Conservation (phyloP, 2,329 filamentous ascomycete species). For the Cylindrodendrum hubeiense region DNA sequence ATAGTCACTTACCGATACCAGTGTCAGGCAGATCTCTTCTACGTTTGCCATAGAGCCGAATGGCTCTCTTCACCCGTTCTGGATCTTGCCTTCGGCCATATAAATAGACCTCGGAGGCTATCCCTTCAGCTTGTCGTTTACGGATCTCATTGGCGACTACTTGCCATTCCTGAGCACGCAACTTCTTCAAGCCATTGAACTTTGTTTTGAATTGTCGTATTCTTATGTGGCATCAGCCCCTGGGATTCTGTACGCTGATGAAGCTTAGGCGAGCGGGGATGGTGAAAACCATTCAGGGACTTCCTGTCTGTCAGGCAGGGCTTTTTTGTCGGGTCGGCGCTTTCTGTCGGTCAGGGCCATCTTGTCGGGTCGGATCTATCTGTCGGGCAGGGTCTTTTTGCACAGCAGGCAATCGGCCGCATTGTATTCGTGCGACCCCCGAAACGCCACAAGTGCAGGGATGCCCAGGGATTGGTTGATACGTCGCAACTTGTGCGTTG, state of each 20-base stretch:
- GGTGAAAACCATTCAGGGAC: no score
- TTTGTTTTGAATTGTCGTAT: slow-evolving; percentile 2
- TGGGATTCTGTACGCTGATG: no score
- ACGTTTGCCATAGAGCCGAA: neutral
- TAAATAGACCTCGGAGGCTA: neutral
- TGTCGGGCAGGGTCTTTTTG: no score
- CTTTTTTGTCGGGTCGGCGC: neutral
- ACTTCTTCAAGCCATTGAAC: slow-evolving; percentile 3
- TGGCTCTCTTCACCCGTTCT: neutral
- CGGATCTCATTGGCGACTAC: neutral
- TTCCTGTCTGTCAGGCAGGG: no score
- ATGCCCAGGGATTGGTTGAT: no score
- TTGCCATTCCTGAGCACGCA: slow-evolving; percentile 2
- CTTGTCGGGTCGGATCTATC: neutral
- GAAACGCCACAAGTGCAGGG: neutral
- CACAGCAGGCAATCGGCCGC: neutral
- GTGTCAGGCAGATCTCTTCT: neutral
- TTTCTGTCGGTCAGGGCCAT: no score
- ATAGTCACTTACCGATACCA: neutral
- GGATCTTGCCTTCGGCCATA: neutral
- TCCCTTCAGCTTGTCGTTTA: neutral
- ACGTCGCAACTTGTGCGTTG: no score
- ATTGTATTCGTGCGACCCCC: neutral
- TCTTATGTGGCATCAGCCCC: no score
- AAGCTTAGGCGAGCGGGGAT: no score